A percentile compares a stretch with the other conserved stretches of the same genome.
Conservation (phyloP, 129 eudicot species). For the Flaveria robusta region DNA sequence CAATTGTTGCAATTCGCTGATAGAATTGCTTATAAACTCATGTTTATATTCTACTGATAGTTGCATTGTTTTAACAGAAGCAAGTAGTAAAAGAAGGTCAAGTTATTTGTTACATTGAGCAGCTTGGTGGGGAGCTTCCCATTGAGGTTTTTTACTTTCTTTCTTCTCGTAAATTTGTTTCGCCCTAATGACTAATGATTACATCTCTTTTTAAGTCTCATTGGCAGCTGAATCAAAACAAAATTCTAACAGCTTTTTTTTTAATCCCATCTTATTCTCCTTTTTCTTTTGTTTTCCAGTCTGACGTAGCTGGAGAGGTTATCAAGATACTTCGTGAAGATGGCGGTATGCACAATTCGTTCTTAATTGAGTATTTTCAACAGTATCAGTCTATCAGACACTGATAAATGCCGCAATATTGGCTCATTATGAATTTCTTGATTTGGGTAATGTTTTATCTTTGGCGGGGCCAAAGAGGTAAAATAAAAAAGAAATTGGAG, state of each 20-base stretch:
- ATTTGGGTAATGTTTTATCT: slow-evolving; percentile 15
- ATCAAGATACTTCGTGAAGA: slow-evolving; percentile 69
- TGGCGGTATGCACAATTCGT: slow-evolving; percentile 58
- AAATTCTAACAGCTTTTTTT: neutral
- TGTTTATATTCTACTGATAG: slow-evolving; percentile 12
- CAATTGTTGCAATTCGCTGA: neutral
- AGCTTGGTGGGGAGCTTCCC: slow-evolving; percentile 78
- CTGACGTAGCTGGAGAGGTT: slow-evolving; percentile 82
- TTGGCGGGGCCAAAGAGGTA: neutral
- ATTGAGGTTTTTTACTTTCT: slow-evolving; percentile 58
- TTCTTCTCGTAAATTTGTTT: slow-evolving; percentile 18
- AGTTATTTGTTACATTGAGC: slow-evolving; percentile 85
- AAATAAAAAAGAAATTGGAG: neutral
- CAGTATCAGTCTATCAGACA: too few relatives aligned
- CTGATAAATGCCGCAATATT: neutral
- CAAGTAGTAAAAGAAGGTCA: slow-evolving; percentile 85
- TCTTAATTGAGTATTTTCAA: neutral
- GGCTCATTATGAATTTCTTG: neutral
- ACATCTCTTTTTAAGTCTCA: neutral
- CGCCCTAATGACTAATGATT: neutral
- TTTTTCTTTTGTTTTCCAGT: slow-evolving; percentile 36
- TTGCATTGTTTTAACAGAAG: slow-evolving; percentile 49
- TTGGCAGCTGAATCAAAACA: neutral
- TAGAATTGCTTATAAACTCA: neutral
- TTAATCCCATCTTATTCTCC: neutral